These are phyloP conservation scores for Aspergillus aculeatus DNA, from an alignment of 2,329 filamentous ascomycete genomes.

Conservation along the genomic window DNA sequence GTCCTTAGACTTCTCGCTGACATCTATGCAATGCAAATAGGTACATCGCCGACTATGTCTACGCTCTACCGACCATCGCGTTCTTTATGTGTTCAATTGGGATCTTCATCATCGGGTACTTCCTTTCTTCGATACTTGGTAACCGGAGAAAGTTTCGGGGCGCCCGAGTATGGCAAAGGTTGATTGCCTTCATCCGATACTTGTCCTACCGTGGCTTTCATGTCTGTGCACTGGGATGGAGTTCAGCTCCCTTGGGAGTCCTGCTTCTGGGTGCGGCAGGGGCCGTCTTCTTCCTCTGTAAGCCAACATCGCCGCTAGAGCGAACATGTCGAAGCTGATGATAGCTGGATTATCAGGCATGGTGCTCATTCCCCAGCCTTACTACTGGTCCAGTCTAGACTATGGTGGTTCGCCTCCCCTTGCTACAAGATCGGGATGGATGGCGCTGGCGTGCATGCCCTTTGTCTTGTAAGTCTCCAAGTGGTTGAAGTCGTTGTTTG, in stretches of 20 bases:
- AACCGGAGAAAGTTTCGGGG: background rate
- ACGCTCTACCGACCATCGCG: slow-evolving; percentile 6
- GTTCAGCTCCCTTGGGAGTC: slow-evolving; percentile 45
- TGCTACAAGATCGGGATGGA: slow-evolving; percentile 52
- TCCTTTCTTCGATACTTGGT: background rate
- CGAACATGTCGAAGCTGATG: background rate
- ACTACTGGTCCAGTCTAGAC: slow-evolving; percentile 53
- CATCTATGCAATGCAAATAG: slow-evolving; percentile 22
- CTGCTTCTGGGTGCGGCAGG: slow-evolving; percentile 43
- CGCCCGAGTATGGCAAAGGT: background rate
- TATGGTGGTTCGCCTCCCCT: slow-evolving; percentile 50
- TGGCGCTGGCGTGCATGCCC: slow-evolving; percentile 52
- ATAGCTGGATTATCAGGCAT: slow-evolving; percentile 30
- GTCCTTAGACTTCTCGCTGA: no score
- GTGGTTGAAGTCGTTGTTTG: background rate
- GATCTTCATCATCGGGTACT: slow-evolving; percentile 1
- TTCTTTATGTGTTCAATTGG: slow-evolving; percentile 5
- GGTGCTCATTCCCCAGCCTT: slow-evolving; percentile 51
- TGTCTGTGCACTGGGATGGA: background rate
- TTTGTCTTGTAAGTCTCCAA: slow-evolving; percentile 44
- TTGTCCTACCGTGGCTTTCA: background rate
- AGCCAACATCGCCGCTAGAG: background rate
- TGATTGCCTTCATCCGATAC: background rate
- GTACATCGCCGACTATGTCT: slow-evolving; percentile 20
- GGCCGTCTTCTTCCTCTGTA: slow-evolving; percentile 47